phyloP scores from a whole-genome alignment of 805 yeast genomes.

The Tetrapisispora phaffii region DNA sequence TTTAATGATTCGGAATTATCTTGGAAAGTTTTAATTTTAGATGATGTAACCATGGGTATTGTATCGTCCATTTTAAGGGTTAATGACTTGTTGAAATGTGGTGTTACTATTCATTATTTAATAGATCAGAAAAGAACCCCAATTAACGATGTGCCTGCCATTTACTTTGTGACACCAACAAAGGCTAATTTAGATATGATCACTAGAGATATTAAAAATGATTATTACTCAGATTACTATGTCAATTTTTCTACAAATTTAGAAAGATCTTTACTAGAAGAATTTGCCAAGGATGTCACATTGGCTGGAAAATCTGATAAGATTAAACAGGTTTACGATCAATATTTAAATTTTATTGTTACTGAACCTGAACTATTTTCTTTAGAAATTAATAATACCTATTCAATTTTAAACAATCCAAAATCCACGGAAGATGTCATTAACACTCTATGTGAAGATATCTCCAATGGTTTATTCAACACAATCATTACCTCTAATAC shows the following conservation, averaged over 20 bases:
- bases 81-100: conserved; percentile 79
- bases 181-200: conserved; percentile 61
- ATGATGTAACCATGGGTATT: conserved; percentile 69
- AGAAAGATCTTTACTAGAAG: conserved; percentile 71
- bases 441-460: conserved; percentile 51
- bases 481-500: conserved; percentile 66
- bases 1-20: conserved; percentile 55
- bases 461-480: conserved; percentile 75
- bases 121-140: conserved; percentile 67
- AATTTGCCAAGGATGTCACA: conserved; percentile 76
- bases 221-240: conserved; percentile 68
- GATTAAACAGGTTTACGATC: conserved; percentile 87
- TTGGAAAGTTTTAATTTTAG: conserved; percentile 89
- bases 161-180: conserved; percentile 86
- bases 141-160: conserved; percentile 87
- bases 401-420: conserved; percentile 61
- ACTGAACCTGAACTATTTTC: conserved; percentile 89
- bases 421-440: conserved; percentile 66
- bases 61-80: conserved; percentile 88
- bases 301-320: conserved; percentile 56
- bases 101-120: conserved; percentile 81
- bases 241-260: conserved; percentile 81
- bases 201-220: conserved; percentile 60
- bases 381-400: conserved; percentile 56
- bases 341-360: conserved; percentile 82